Evolutionary conservation across 176 grass and related monocot genomes (phyloP), one percentile per base, ranked within the genome.

Genomic region (Saccharum spontaneum): DNA sequence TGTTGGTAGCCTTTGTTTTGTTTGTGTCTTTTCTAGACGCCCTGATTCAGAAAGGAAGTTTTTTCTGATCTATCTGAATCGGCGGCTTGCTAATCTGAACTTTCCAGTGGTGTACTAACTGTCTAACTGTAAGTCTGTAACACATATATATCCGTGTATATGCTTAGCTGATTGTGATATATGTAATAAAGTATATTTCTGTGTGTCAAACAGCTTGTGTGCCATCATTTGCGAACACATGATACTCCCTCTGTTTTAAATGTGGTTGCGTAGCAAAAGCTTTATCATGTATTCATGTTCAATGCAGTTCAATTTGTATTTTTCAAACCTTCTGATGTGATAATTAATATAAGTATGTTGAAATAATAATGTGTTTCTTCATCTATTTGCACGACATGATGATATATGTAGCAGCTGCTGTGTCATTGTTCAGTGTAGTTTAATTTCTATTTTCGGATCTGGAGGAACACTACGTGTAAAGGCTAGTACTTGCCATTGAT

Each of bases 21-120:
- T 67, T 38, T 45, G 49, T 70, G 10, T 40, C 34, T 52, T 67
- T 8, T 69, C 36, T 63, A 39, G 44, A 45, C 15, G 60, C 24
- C 13, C 76, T 75, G 76, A 69, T 89, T 85, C 87, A 80, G 69
- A 75, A 76, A 85, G 61, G 30, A 67, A 5, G 38, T 76, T 76
- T 76, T 75, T 77, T 76, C 48, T 75, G 3, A 50, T 75, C 61
- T 49, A 48, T 89, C 69, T 80, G 87, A 75, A n/a, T 74, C 20
- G 13, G 69, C n/a, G 67, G 10, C 67, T 17, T 45, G 76, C 43
- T 61, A 14, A 18, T 69, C 40, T 80, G 20, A n/a, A 75, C 36
- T 50, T 14, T 40, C n/a, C 10, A 10, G 71, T 75, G 73, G 12
- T 46, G 24, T 78, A 85, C 30, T 69, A 26, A 36, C 33, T 34